phyloP scores from a whole-genome alignment of 192 early-diverging fungal species.

The Coemansia sp. region DNA sequence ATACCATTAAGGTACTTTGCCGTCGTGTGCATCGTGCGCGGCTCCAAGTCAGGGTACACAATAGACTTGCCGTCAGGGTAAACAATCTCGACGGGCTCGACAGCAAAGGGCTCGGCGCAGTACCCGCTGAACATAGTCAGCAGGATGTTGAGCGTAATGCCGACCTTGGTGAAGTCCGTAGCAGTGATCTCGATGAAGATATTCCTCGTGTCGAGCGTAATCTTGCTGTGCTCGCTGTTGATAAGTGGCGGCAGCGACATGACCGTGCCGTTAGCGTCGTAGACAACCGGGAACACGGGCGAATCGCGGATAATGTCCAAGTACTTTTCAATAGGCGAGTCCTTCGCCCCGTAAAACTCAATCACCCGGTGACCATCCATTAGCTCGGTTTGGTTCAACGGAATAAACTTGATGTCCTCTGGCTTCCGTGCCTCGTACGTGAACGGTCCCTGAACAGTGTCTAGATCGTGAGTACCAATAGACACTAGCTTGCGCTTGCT shows the following conservation, averaged over 20 bases:
- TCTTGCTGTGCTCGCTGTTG: slow-evolving; percentile 98
- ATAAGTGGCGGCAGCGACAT: slow-evolving; percentile 98
- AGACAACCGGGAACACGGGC: slow-evolving; percentile 90
- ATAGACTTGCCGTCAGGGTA: slow-evolving; percentile 74
- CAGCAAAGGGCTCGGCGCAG: slow-evolving; percentile 87
- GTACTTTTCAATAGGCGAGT: slow-evolving; percentile 85
- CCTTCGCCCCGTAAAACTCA: slow-evolving; percentile 77
- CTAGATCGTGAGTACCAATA: slow-evolving; percentile 98
- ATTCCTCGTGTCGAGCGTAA: slow-evolving; percentile 89
- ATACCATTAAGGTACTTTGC: slow-evolving; percentile 86
- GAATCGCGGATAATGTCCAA: slow-evolving; percentile 89
- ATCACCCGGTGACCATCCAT: slow-evolving; percentile 90
- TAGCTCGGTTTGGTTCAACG: slow-evolving; percentile 84
- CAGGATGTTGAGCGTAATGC: slow-evolving; percentile 90
- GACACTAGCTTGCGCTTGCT: slow-evolving; percentile 91
- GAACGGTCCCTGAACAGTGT: slow-evolving; percentile 92
- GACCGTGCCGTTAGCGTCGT: slow-evolving; percentile 78
- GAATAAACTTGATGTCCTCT: slow-evolving; percentile 88
- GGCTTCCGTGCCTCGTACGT: slow-evolving; percentile 90
- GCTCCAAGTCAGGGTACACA: slow-evolving; percentile 73
- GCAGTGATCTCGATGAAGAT: slow-evolving; percentile 98
- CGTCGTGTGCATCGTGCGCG: slow-evolving; percentile 68
- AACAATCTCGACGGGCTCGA: slow-evolving; percentile 89
- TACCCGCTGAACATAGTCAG: slow-evolving; percentile 96
- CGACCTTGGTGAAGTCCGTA: slow-evolving; percentile 93